These are phyloP conservation scores for Dissophora globulifera DNA, from an alignment of 192 early-diverging fungal genomes.

Conservation along the genomic window DNA sequence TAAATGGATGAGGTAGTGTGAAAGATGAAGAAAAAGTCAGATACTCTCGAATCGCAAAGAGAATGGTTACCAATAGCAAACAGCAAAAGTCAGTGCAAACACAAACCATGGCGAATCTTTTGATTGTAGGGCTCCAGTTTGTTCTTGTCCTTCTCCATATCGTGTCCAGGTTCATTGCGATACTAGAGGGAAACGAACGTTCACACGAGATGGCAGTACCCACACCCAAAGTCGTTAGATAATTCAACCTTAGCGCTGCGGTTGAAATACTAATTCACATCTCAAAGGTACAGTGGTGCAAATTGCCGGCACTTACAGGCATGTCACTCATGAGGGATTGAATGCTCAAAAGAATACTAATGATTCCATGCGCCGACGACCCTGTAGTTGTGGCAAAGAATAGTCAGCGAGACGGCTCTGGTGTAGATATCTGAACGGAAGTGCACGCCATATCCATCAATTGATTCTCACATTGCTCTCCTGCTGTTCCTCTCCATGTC, in stretches of 20 bases:
- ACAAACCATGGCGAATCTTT: conserved; percentile 69
- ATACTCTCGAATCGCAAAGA: neutral
- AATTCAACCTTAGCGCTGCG: too few species aligned
- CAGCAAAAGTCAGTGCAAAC: neutral
- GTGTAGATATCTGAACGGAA: neutral
- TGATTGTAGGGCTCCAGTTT: conserved; percentile 66
- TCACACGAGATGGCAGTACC: too few species aligned
- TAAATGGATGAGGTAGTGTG: conserved; percentile 12
- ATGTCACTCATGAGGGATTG: conserved; percentile 70
- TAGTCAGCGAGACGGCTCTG: neutral
- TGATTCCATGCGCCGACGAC: conserved; percentile 70
- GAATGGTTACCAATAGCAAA: neutral
- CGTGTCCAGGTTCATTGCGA: conserved; percentile 72
- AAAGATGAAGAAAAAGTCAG: neutral
- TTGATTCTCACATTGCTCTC: conserved; percentile 61
- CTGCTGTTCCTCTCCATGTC: conserved; percentile 66
- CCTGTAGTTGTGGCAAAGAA: conserved; percentile 17
- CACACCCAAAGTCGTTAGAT: too few species aligned
- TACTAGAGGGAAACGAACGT: conserved; percentile 38
- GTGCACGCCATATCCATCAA: neutral
- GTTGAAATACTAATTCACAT: too few species aligned
- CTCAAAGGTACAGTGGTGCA: too few species aligned
- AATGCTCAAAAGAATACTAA: conserved; percentile 67
- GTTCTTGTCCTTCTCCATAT: conserved; percentile 53
- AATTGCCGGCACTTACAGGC: conserved; percentile 28